Evolutionary conservation across 164 flowering plant genomes (phyloP).

Genomic region (Buxus sempervirens): DNA sequence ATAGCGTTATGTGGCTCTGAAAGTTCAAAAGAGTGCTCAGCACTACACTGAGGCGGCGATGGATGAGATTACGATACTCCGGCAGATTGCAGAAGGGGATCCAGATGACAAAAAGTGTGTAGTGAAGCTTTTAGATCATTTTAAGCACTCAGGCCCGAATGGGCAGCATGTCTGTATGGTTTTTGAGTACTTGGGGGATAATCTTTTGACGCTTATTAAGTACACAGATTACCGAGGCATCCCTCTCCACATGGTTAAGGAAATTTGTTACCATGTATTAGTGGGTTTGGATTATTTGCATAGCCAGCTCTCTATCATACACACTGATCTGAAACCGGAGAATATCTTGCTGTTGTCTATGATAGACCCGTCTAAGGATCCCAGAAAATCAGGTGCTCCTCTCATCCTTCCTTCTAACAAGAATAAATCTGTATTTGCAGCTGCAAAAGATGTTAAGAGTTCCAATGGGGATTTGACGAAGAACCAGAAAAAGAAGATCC

Average conservation of each 20-base stretch:
- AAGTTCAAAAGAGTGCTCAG: slow-evolving; percentile 77
- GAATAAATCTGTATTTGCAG: slow-evolving; percentile 33
- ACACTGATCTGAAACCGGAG: slow-evolving; percentile 94
- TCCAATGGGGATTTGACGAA: slow-evolving; percentile 61
- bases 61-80: slow-evolving; percentile 77
- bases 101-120: slow-evolving; percentile 75
- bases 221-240: slow-evolving; percentile 71
- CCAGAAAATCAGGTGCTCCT: slow-evolving; percentile 59
- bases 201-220: slow-evolving; percentile 87
- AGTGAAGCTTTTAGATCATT: slow-evolving; percentile 88
- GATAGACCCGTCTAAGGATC: slow-evolving; percentile 85
- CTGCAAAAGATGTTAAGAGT: slow-evolving; percentile 37
- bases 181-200: slow-evolving; percentile 91
- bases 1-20: slow-evolving; percentile 65
- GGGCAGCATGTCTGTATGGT: slow-evolving; percentile 98
- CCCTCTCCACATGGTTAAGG: slow-evolving; percentile 74
- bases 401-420: slow-evolving; percentile 52
- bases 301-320: slow-evolving; percentile 75
- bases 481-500: slow-evolving; percentile 77
- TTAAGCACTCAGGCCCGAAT: slow-evolving; percentile 95
- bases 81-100: slow-evolving; percentile 84
- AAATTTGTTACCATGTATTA: slow-evolving; percentile 66
- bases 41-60: slow-evolving; percentile 82
- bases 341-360: slow-evolving; percentile 69
- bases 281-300: slow-evolving; percentile 93